phyloP scores from a whole-genome alignment of 306 rosid genomes.

The Vicia faba region DNA sequence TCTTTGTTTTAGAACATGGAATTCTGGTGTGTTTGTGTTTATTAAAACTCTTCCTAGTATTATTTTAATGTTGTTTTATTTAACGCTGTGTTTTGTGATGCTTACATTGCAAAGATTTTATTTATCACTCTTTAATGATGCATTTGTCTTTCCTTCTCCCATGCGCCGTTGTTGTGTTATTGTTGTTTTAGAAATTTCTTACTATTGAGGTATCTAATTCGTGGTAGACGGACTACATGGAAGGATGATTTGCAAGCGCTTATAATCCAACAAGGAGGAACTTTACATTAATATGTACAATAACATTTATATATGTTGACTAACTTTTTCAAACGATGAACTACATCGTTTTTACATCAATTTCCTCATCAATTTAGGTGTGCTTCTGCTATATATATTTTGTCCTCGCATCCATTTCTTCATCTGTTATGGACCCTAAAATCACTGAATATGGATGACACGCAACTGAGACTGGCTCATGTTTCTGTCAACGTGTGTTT shows the following conservation, averaged over 20 bases:
- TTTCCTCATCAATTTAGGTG: not conserved
- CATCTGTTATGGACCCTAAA: conserved; percentile 9
- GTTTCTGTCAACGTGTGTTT: conserved; percentile 46
- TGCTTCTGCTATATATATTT: not conserved
- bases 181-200: not conserved
- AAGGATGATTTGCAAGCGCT: not conserved
- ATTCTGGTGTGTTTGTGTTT: conserved; percentile 19
- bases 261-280: not conserved
- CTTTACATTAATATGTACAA: not conserved
- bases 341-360: not conserved
- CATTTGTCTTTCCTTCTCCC: not conserved
- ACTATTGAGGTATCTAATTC: no score
- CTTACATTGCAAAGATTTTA: no score
- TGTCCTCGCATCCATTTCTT: conserved; percentile 9
- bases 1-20: not conserved
- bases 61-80: not conserved
- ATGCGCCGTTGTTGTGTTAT: not conserved
- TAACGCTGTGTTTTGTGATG: no score
- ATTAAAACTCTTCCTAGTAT: not conserved
- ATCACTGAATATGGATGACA: conserved; percentile 46
- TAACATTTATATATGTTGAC: not conserved
- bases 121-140: no score
- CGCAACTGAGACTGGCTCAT: conserved; percentile 50
- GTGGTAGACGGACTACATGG: no score
- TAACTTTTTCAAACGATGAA: not conserved